Conservation (phyloP, 768 basidiomycete genomes). For the Boletus rufocinnamomeus region DNA sequence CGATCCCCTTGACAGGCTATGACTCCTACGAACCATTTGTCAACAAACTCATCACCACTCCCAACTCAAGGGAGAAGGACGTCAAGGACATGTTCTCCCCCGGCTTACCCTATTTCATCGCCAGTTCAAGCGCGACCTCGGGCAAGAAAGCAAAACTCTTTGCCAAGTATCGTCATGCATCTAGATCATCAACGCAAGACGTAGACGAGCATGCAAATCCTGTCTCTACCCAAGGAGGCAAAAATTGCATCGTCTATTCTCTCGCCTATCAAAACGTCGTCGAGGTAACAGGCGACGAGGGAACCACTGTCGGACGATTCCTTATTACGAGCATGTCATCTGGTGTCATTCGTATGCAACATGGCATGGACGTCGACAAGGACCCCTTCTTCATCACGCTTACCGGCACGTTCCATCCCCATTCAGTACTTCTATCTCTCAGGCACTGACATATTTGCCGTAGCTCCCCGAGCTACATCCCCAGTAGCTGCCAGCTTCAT, state of each 20-base stretch:
- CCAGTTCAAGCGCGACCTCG: constrained; percentile 22
- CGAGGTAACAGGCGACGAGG: constrained; percentile 6
- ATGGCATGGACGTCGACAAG: constrained; percentile 16
- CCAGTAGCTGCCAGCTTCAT: constrained; percentile 25
- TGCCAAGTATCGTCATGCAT: constrained; percentile 18
- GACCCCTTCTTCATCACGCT: constrained; percentile 13
- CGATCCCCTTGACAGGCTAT: constrained; percentile 24
- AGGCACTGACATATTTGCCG: neutral
- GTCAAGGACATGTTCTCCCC: constrained; percentile 26
- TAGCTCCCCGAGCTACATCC: constrained; percentile 19
- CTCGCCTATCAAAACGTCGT: constrained; percentile 16
- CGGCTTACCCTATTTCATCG: constrained; percentile 25
- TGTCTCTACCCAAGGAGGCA: constrained; percentile 16
- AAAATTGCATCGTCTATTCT: constrained; percentile 26
- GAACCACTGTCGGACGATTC: neutral
- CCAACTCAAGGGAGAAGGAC: constrained; percentile 7
- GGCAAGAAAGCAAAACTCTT: constrained; percentile 21
- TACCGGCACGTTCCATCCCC: constrained; percentile 2
- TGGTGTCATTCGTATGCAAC: constrained; percentile 24
- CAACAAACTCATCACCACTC: constrained; percentile 8
- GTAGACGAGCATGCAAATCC: constrained; percentile 20
- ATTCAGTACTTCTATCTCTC: neutral
- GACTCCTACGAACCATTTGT: constrained; percentile 25
- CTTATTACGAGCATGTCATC: constrained; percentile 17
- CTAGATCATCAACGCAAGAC: constrained; percentile 9